Evolutionary conservation across 345 rosid species (phyloP), one percentile per base, ranked within the genome.

Genomic region (Salix arbutifolia): DNA sequence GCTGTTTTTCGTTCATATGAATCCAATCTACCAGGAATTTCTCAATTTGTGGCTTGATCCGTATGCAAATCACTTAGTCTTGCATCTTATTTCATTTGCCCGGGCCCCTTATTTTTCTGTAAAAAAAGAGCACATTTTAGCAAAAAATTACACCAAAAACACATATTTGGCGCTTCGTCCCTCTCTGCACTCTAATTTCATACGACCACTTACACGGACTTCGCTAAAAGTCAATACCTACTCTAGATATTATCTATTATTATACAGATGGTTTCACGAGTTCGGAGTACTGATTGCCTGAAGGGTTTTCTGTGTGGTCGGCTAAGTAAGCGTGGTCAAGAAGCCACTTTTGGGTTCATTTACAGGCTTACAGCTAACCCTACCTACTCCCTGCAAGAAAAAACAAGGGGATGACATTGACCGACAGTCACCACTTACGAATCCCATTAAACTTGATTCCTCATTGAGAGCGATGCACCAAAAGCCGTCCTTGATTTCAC

Each of bases 331-430:
- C 64, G 26, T 13, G 9, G 64, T 46, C 77, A n/a, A 48, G n/a
- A 35, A 12, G 38, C 48, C 10, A 9, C 31, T 42, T 72, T 58
- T 25, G 25, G 6, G 11, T 61, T 62, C 37, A 26, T 37, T 33
- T 33, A 4, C 12, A 23, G 16, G 56, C 68, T 40, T 56, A 17
- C 68, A 79, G 46, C 79, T 70, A 60, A 42, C 14, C 18, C 72
- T 40, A 80, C 79, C 83, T 28, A 75, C 48, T 58, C 52, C 68
- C 30, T n/a, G 9, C 2, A 38, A 73, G 67, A 73, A 37, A n/a
- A 66, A 25, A 33, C n/a, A 66, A 31, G 1, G 2, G 5, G 35
- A 35, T 58, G 14, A 58, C 16, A 3, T 58, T 26, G 62, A 58
- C 28, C 62, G 62, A 58, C 14, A 58, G 14, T 58, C 62, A 58